Evolutionary conservation across 129 eudicot genomes (phyloP), one percentile per base, ranked within the genome.

Genomic region (Tagetes erecta): DNA sequence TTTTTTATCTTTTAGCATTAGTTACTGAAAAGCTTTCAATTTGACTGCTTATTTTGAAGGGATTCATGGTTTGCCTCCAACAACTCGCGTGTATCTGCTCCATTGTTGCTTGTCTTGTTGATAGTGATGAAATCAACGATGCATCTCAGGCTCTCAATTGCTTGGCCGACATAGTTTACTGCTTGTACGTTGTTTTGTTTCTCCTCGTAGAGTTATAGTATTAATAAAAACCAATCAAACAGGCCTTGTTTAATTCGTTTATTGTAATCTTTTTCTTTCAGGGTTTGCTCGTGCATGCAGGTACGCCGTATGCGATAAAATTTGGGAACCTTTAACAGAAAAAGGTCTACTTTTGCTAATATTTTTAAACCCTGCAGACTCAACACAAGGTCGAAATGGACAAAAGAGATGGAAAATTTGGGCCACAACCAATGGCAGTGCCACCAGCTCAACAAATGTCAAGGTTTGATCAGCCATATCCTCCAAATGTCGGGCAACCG

Each of bases 351-450:
- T 66, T 64, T 66, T 1, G 36, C 10, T 45, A 46, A 70, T 50
- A 37, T n/a, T 62, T 35, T 62, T 36, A 62, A 60, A 62, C 42
- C 47, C 2, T 79, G 77, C 85, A 90, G 98, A 93, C 98, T 78
- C 98, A 93, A 40, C 98, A 93, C 88, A 93, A 93, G 83, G 76
- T 93, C 47, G 98, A 93, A 81, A 93, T 93, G 98, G 98, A 93
- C 85, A 90, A 90, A 78, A 81, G 98, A 71, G 98, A 93, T 71
- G 97, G 97, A 39, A 84, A 71, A 70, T 83, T 90, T 83, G 97
- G 92, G n/a, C 83, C 86, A 12, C 89, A 75, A 57, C 89, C 88
- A 45, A 93, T 93, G 98, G 73, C 86, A 40, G 92, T 88, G 20
- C 97, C 97, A 14, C 88, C 89, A 0, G 75, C 75, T 45, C 98